phyloP scores from a whole-genome alignment of 129 eudicot species.

The Flaveria bidentis region DNA sequence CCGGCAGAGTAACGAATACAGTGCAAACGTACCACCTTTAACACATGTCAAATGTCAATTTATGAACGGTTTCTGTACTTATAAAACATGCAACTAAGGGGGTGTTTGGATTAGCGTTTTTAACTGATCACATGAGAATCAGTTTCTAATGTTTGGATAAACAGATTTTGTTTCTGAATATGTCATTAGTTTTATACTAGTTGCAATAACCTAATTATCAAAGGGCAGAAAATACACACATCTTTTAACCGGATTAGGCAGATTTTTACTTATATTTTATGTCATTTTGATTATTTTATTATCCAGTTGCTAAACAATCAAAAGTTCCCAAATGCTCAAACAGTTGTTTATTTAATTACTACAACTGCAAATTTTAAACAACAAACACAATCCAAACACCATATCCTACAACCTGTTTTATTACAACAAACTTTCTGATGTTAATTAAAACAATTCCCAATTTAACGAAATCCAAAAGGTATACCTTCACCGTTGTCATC shows the following conservation, averaged over 20 bases:
- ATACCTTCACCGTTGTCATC: constrained; percentile 86
- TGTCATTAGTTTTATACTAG: neutral
- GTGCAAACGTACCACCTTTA: constrained; percentile 84
- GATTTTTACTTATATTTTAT: no score
- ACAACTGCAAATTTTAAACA: neutral
- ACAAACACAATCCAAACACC: neutral
- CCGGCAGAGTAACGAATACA: constrained; percentile 75
- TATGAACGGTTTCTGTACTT: neutral
- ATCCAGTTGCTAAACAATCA: neutral
- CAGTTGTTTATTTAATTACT: neutral
- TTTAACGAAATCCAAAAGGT: neutral
- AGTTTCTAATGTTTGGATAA: neutral
- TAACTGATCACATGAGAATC: neutral
- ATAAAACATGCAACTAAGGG: constrained; percentile 10
- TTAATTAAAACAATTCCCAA: neutral
- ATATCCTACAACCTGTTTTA: neutral
- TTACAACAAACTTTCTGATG: neutral
- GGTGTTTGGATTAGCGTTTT: neutral
- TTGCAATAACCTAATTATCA: neutral
- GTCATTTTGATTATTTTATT: neutral
- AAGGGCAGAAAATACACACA: neutral
- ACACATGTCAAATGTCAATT: constrained; percentile 11
- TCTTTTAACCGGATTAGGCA: no score
- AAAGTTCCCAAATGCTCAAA: neutral
- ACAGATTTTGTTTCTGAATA: neutral